phyloP scores from a whole-genome alignment of 2,329 filamentous ascomycete species.

The Bipolaris gigantea region DNA sequence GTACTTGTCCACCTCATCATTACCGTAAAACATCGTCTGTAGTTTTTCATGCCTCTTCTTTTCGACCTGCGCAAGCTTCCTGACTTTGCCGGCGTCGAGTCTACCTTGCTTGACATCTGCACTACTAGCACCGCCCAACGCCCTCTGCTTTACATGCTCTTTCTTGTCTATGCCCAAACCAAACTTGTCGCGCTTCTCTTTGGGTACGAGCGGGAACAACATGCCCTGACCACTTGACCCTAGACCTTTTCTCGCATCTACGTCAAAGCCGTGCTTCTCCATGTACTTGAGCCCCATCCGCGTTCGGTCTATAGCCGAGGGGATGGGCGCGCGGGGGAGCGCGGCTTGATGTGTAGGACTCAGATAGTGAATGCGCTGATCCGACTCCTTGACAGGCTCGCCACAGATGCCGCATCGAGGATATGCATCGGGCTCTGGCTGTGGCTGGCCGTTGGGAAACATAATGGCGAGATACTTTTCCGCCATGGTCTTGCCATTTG shows the following conservation, averaged over 20 bases:
- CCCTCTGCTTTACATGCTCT: conserved; percentile 45
- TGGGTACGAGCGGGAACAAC: conserved; percentile 72
- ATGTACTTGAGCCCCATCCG: conserved; percentile 71
- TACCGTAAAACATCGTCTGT: conserved; percentile 71
- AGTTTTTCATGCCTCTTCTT: conserved; percentile 66
- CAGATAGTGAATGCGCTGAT: conserved; percentile 56
- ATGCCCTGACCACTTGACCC: conserved; percentile 71
- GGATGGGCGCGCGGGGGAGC: conserved; percentile 69
- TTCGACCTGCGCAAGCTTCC: conserved; percentile 63
- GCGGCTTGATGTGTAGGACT: conserved; percentile 70
- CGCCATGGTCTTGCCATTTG: conserved; percentile 56
- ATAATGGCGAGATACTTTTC: conserved; percentile 71
- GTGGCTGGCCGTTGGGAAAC: conserved; percentile 49
- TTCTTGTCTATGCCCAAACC: conserved; percentile 66
- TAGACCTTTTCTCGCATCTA: conserved; percentile 70
- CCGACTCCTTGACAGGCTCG: conserved; percentile 34
- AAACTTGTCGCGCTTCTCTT: conserved; percentile 71
- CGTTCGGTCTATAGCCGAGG: conserved; percentile 69
- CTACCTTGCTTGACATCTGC: conserved; percentile 37
- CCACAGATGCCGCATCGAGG: conserved; percentile 43
- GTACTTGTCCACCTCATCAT: conserved; percentile 76
- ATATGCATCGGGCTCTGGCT: conserved; percentile 23
- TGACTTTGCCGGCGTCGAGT: conserved; percentile 71
- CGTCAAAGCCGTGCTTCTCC: conserved; percentile 71
- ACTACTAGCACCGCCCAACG: conserved; percentile 41